Conservation (phyloP, 1,284 basidiomycete genomes). For the Volvariella volvacea region DNA sequence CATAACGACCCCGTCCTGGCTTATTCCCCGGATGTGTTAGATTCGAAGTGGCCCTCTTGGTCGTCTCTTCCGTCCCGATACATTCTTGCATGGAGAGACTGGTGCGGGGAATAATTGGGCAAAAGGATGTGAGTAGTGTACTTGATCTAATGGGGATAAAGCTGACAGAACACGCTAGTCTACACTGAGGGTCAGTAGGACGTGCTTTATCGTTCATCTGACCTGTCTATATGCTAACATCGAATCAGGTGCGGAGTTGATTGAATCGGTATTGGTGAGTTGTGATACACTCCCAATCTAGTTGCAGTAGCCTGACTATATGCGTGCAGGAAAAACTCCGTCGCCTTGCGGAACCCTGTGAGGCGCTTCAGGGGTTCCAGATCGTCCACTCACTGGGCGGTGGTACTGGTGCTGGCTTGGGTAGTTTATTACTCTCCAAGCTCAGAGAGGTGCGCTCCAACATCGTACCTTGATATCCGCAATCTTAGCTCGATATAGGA, state of each 20-base stretch:
- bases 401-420: conserved; percentile 86
- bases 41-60: conserved; percentile 66
- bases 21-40: conserved; percentile 25
- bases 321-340: conserved; percentile 58
- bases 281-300: background rate
- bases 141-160: background rate
- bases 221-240: background rate
- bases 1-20: background rate
- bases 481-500: conserved; percentile 39
- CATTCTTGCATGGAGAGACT: conserved; percentile 65
- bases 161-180: conserved; percentile 33
- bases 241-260: conserved; percentile 77
- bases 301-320: background rate
- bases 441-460: conserved; percentile 58
- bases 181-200: conserved; percentile 72
- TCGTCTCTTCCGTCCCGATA: conserved; percentile 82
- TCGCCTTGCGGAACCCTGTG: conserved; percentile 74
- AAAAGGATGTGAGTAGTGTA: conserved; percentile 67
- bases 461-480: too few relatives aligned
- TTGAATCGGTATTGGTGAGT: conserved; percentile 75
- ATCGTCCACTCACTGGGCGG: conserved; percentile 91
- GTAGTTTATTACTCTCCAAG: conserved; percentile 78
- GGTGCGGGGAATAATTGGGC: conserved; percentile 95
- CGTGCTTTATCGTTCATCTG: background rate
- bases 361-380: conserved; percentile 92